A percentile compares a stretch with the other conserved stretches of the same genome.
phyloP scores from a whole-genome alignment of 306 rosid genomes.

The Cucurbita maxima region DNA sequence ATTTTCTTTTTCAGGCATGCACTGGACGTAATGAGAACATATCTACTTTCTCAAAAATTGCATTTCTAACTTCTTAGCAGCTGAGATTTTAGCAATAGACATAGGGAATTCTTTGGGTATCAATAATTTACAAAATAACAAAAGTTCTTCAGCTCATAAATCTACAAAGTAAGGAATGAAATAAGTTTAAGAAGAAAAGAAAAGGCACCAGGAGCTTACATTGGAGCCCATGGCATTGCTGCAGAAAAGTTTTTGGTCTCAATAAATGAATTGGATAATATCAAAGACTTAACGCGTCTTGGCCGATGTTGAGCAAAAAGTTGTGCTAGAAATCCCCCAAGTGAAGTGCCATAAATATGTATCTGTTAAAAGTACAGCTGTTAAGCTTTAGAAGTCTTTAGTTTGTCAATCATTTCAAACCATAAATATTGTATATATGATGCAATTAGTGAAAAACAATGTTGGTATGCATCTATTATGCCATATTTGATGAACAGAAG shows the following conservation, averaged over 20 bases:
- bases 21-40: neutral
- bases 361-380: constrained; percentile 32
- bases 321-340: constrained; percentile 96
- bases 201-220: constrained; percentile 32
- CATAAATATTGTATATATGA: neutral
- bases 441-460: neutral
- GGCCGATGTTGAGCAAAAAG: constrained; percentile 97
- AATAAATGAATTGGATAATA: constrained; percentile 80
- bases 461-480: neutral
- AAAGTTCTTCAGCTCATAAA: neutral
- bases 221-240: constrained; percentile 95
- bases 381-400: neutral
- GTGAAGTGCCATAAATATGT: constrained; percentile 96
- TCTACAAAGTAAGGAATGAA: neutral
- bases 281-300: constrained; percentile 77
- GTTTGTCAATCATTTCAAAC: constrained; percentile 6
- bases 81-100: neutral
- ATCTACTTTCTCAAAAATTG: neutral
- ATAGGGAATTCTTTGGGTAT: neutral
- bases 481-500: neutral
- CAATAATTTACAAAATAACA: neutral
- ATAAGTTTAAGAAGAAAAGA: constrained; percentile 10
- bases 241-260: constrained; percentile 78
- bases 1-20: neutral
- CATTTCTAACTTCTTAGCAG: neutral